Evolutionary conservation across 805 yeast genomes (phyloP), one percentile per base, ranked within the genome.

Genomic region (Candida oleophila): DNA sequence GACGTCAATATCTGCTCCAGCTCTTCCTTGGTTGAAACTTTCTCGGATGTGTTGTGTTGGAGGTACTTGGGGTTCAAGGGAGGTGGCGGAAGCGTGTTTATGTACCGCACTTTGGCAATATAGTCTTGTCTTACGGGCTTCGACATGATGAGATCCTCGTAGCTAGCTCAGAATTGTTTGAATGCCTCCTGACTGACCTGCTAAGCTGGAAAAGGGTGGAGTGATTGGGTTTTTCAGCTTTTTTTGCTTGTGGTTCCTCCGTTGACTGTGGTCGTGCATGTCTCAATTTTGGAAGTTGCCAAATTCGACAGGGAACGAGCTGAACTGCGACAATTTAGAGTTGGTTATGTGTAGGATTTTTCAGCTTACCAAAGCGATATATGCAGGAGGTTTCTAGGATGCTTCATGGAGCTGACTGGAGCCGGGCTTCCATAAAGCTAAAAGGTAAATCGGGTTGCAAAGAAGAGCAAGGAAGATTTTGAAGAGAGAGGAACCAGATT

Each of bases 61-160:
- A 94, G 65, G 47, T 91, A 76, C 62, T 87, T 89, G 25, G 99
- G 97, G 40, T 96, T 89, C 50, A 94, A 76, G 20, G 92, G 86
- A 8, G 98, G 98, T 2, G 97, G 91, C 4, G 99, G 99, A 20
- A 94, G 74, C 57, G 82, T 87, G 63, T 94, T 94, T 49, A 81
- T 81, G 65, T 90, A 92, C 59, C 96, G 79, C 45, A 87, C 80
- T 55, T 86, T 85, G 40, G 96, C 95, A 46, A 87, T 82, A 59
- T 83, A 87, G 47, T 86, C 91, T 61, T 85, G 91, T 62, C 83
- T 80, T 51, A 77, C 75, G 41, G 74, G 69, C 54, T 66, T 55
- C 9, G 70, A 61, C 67, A 64, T 65, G 48, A 15, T 48, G 56
- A 16, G n/a, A n/a, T n/a, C n/a, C n/a, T n/a, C n/a, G n/a, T n/a